Conservation (phyloP, 257 asterid genomes). For the Catharanthus roseus region DNA sequence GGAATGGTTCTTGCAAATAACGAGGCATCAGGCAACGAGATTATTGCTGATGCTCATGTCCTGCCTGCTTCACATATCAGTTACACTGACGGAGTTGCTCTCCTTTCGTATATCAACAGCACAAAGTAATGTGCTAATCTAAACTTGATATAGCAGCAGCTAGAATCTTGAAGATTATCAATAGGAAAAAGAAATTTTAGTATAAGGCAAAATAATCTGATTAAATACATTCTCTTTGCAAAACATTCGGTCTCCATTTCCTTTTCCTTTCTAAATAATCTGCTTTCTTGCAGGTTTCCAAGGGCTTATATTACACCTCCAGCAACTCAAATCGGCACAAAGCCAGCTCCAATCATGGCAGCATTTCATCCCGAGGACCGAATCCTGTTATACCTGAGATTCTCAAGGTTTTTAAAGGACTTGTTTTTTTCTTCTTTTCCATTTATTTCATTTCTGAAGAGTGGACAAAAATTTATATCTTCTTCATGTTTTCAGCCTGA, state of each 20-base stretch:
- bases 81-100: not conserved
- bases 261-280: not conserved
- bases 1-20: no score
- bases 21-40: no score
- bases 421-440: not conserved
- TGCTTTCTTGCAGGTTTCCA: not conserved
- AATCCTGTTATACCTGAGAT: not conserved
- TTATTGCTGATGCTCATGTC: not conserved
- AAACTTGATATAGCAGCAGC: not conserved
- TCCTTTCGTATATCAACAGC: not conserved
- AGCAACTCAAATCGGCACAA: not conserved
- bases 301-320: not conserved
- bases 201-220: not conserved
- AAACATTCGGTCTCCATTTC: not conserved
- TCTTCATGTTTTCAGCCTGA: constrained; percentile 62
- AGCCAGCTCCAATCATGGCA: not conserved
- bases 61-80: not conserved
- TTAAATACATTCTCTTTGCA: not conserved
- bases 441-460: not conserved
- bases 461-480: not conserved
- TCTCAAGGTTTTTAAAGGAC: not conserved
- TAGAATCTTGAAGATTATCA: not conserved
- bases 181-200: not conserved
- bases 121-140: not conserved
- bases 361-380: not conserved